Base-by-base conservation (phyloP, 495 filamentous ascomycete genomes). In the Talaromyces stipitatus region DNA sequence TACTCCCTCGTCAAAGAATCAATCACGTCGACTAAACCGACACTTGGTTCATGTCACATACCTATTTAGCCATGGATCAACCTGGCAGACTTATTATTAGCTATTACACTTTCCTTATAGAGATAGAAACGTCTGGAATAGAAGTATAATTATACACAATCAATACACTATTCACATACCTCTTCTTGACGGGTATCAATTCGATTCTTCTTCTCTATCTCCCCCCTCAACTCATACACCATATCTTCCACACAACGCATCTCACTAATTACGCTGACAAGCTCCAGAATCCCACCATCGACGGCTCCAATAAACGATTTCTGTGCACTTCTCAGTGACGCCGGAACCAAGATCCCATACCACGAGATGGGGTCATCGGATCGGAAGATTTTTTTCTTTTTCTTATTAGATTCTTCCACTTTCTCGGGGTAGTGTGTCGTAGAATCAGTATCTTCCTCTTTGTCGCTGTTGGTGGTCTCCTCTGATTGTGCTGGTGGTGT, bases 381-480 rank as follows among this genome's bases (percentile, higher is more conserved):
- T 24, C 64, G 67, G 27, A 66, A 62, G 3, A 36, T 36, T n/a
- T 50, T 55, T 11, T 12, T 65, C 65, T 16, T 36, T 32, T 22
- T 43, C 26, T 24, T 27, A 58, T 56, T 62, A 72, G 73, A 78
- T 67, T 63, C 74, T 73, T 50, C 67, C 61, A 1, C 64, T 73
- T 16, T 86, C 84, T 57, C 85, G 82, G 85, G 88, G 89, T 55
- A 85, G 74, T 58, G 79, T 80, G 66, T 88, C 85, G 64, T 86
- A 90, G 65, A 80, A 79, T 59, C 86, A 83, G 48, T 72, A 71
- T 24, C 85, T 85, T 66, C 85, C 88, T 48, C 79, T 71, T 45
- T 81, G 64, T 10, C 84, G 84, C 41, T 80, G 74, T 48, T 81
- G 82, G 14, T 78, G 73, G 68, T 89, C 88, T 47, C 86, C 86